Conservation (phyloP, 2,329 filamentous ascomycete species). For the Colletotrichum plurivorum region DNA sequence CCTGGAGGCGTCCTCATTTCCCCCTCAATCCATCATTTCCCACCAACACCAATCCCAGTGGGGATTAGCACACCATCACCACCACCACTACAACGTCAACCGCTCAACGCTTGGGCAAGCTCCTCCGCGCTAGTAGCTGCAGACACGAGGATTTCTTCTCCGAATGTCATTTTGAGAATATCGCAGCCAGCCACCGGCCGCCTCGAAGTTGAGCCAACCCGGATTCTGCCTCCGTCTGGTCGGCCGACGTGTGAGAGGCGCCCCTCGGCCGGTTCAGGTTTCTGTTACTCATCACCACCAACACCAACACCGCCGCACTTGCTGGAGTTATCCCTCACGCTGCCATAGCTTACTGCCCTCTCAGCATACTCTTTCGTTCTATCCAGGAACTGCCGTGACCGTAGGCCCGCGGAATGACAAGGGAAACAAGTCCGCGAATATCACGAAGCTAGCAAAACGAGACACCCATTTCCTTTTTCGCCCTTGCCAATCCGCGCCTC, state of each 20-base stretch:
- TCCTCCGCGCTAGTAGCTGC: not conserved
- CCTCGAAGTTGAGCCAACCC: not conserved
- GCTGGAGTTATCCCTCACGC: not conserved
- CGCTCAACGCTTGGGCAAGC: not conserved
- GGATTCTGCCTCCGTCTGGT: not conserved
- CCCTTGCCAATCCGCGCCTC: too few relatives aligned
- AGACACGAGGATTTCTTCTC: not conserved
- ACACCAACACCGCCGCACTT: not conserved
- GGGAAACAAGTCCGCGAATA: not conserved
- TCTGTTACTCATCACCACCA: too few relatives aligned
- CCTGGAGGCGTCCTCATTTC: constrained; percentile 31
- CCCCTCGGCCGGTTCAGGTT: constrained; percentile 20
- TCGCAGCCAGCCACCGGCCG: constrained; percentile 10
- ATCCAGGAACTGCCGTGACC: too few relatives aligned
- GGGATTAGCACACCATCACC: constrained; percentile 12
- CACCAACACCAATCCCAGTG: constrained; percentile 7
- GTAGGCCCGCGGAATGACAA: not conserved
- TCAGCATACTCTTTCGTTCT: too few relatives aligned
- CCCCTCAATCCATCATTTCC: constrained; percentile 28
- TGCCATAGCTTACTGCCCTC: not conserved
- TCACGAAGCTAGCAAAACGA: not conserved
- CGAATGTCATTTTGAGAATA: not conserved
- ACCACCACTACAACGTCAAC: too few relatives aligned
- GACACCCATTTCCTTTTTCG: not conserved
- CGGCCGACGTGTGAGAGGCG: not conserved